Base-by-base conservation (phyloP, 1,139 yeast genomes). In the Candida pseudoviswanathii region DNA sequence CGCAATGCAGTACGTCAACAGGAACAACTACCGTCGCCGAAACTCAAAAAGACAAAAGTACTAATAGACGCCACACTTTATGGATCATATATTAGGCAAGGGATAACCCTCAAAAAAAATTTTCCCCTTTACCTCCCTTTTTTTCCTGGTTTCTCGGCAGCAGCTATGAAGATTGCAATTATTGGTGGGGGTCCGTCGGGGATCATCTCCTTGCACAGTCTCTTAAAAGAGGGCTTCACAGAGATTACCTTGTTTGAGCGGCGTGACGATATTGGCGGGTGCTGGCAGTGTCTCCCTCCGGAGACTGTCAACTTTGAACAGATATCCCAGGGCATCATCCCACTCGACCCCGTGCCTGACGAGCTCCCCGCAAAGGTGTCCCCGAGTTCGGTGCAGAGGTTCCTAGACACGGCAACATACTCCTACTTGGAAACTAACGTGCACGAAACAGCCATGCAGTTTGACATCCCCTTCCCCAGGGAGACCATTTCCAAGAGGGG, bases 101-200 rank as follows among this genome's bases (percentile, higher is more conserved):
- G 16, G 16, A 16, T 16, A 16, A 16, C 16, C 16, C 16, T 16
- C n/a, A 32, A 32, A 32, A 31, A 31, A 31, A 8, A 31, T 36
- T 22, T 34, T 34, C 10, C 37, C 21, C 5, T 11, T 33, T 33
- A 4, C 22, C 22, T 21, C 16, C 22, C 4, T 21, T 36, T 3
- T 36, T 36, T 36, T 22, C n/a, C n/a, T 4, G 21, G 6, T 6
- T 6, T 27, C 30, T 27, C 16, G 5, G 11, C 16, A 6, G 10
- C 27, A 4, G 10, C 5, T 9, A 36, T 36, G 27, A 42, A 33
- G 24, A 67, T 80, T 8, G 83, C 84, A 1, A 75, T 80, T 8
- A 68, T 84, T 37, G 91, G 92, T 2, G 88, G 81, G 6, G 92
- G 92, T 0, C 89, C 91, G 0, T 75, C 82, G 46, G 91, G 90